phyloP scores from a whole-genome alignment of 805 yeast species.

The Saturnispora besseyi region DNA sequence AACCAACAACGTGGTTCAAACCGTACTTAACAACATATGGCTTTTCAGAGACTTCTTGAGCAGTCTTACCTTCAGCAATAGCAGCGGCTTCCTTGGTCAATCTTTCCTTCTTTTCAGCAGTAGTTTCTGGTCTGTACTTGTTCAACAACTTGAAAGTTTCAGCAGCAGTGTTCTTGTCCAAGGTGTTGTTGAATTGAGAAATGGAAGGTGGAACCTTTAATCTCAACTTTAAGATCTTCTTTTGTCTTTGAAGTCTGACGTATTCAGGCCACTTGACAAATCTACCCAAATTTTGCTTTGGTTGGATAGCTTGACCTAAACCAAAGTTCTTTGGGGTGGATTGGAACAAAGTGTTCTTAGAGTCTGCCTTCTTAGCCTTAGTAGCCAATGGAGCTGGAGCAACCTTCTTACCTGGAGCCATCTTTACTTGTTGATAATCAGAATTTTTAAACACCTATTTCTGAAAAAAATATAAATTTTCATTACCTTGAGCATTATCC shows the following conservation, averaged over 20 bases:
- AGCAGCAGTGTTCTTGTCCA: constrained; percentile 98
- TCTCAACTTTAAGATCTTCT: constrained; percentile 90
- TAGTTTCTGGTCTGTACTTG: constrained; percentile 98
- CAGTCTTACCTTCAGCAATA: constrained; percentile 95
- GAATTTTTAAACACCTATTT: constrained; percentile 69
- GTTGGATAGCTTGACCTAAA: constrained; percentile 93
- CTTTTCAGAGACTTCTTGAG: constrained; percentile 93
- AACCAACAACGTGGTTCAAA: constrained; percentile 96
- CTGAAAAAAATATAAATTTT: not conserved
- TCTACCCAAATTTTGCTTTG: constrained; percentile 91
- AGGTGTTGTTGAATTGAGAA: constrained; percentile 90
- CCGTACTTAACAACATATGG: constrained; percentile 97
- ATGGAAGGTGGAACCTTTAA: constrained; percentile 98
- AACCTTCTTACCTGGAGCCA: constrained; percentile 53
- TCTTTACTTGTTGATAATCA: constrained; percentile 64
- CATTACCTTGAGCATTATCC: constrained; percentile 39
- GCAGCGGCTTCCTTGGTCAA: constrained; percentile 98
- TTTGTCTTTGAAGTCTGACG: constrained; percentile 98
- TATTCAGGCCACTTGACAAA: constrained; percentile 99
- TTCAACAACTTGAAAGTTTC: constrained; percentile 94
- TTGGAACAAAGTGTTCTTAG: constrained; percentile 80
- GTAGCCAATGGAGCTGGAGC: constrained; percentile 98
- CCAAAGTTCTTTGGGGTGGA: constrained; percentile 90
- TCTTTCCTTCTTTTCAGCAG: constrained; percentile 98
- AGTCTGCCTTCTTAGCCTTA: constrained; percentile 46